Evolutionary conservation across 1,139 yeast genomes (phyloP), one percentile per base, ranked within the genome.

Genomic region (Candida sp.): DNA sequence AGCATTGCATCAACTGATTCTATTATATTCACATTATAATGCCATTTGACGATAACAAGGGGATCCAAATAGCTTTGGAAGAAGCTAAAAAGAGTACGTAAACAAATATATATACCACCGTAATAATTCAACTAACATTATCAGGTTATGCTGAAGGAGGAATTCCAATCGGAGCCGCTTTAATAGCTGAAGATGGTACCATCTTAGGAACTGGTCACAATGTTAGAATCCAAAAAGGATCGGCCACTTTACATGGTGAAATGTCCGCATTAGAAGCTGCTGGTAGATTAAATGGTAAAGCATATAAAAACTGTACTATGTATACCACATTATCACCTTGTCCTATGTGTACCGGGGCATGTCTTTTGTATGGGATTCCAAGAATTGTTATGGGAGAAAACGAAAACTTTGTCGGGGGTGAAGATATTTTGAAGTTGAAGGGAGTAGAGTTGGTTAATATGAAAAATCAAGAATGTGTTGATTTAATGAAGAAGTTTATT

Each of bases 261-360:
- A 91, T 87, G 58, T 79, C 91, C 9, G 84, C 96, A 7, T 73
- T 91, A 48, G 97, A 90, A 60, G 83, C 87, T 52, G 95, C 96
- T 19, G 98, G 98, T 11, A 79, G 97, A 56, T 73, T 91, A 44
- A 77, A 79, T 21, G 91, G 88, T 4, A 69, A 70, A 33, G 75
- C 74, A 22, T 86, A 86, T 73, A 87, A 75, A 68, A 77, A 72
- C 57, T 84, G 84, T 65, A 86, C 84, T 51, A 81, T 91, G 82
- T 91, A 90, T 66, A 89, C 97, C 36, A 87, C 97, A 0, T 71
- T 91, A 51, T 87, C 96, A 5, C 97, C 98, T 2, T 91, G 98
- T 63, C 75, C 83, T 52, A 91, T 91, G 97, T 91, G 98, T 60
- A 80, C 95, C 5, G 98, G 98, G 19, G 96, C 97, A 12, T 87